Evolutionary conservation across 345 rosid genomes (phyloP).

Genomic region (Eucalyptus microcorys): DNA sequence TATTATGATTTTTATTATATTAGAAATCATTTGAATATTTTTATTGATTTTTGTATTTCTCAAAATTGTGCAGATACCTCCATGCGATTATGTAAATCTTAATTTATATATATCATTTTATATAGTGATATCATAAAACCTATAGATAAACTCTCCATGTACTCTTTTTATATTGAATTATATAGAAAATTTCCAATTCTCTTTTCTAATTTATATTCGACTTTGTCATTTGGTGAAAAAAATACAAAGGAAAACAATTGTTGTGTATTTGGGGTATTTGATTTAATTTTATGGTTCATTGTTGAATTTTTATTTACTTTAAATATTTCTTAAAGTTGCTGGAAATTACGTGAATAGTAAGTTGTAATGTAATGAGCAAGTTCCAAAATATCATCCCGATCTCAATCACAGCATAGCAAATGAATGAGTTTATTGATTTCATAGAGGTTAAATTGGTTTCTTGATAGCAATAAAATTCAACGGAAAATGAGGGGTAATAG

Average conservation of each 20-base stretch:
- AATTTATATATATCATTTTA: too few species aligned
- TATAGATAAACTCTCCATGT: too few species aligned
- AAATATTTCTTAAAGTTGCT: background rate
- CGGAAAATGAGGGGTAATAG: background rate
- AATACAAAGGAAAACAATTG: background rate
- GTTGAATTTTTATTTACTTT: background rate
- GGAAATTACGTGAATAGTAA: fast-evolving
- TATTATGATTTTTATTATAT: too few species aligned
- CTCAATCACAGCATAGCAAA: background rate
- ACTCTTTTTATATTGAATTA: too few species aligned
- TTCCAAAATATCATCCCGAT: background rate
- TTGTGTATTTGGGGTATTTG: background rate
- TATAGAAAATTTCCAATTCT: too few species aligned
- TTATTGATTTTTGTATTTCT: too few species aligned
- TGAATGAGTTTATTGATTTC: background rate
- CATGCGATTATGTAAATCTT: fast-evolving
- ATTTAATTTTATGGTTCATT: background rate
- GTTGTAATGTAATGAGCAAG: background rate
- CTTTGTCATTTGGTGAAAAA: background rate
- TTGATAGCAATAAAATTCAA: background rate
- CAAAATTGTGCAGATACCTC: too few species aligned
- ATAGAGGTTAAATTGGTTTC: background rate
- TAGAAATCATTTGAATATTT: too few species aligned
- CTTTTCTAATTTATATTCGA: too few species aligned
- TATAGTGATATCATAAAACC: fast-evolving